Base-by-base conservation (phyloP, 306 rosid genomes). In the Gastrolobium bilobum region DNA sequence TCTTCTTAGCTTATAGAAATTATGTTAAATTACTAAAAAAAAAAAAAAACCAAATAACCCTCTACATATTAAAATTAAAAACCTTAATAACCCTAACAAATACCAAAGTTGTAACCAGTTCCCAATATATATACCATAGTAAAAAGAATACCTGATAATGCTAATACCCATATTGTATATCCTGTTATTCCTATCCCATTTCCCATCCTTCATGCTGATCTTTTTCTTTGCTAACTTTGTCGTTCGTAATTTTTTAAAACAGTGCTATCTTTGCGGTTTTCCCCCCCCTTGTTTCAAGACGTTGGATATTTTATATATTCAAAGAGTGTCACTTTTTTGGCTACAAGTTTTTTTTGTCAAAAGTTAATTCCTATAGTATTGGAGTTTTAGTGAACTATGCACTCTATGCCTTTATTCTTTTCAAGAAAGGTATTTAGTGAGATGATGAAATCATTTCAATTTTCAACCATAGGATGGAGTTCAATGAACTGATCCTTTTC, bases 301-400 rank as follows among this genome's bases (percentile, higher is more conserved):
- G 40, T 35, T 61, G 70, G 52, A 71, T 34, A 39, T 52, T 37
- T 60, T 48, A 60, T 79, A 35, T 47, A 31, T 68, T 57, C 15
- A 7, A 4, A 79, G 51, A 50, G 9, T 31, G 37, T n/a, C n/a
- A 1, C 47, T 39, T 43, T 51, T n/a, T 50, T 33, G 1, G 10
- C 42, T 43, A 7, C 68, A 9, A 14, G 5, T 26, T 64, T 3
- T 71, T 60, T 29, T 66, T 31, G 39, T 13, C 46, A 33, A 69
- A 31, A 64, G 26, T n/a, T 33, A 72, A 35, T 59, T 31, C 7
- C 42, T 68, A 39, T 31, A 58, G 20, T 38, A 73, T 35, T 65
- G 44, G 11, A 34, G 9, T 42, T n/a, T 64, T 73, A 40, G 20
- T 67, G 6, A n/a, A 13, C 34, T 29, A 3, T 51, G 30, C 77